Conservation (phyloP, 1,284 basidiomycete genomes). For the Ceratobasidium sp. region DNA sequence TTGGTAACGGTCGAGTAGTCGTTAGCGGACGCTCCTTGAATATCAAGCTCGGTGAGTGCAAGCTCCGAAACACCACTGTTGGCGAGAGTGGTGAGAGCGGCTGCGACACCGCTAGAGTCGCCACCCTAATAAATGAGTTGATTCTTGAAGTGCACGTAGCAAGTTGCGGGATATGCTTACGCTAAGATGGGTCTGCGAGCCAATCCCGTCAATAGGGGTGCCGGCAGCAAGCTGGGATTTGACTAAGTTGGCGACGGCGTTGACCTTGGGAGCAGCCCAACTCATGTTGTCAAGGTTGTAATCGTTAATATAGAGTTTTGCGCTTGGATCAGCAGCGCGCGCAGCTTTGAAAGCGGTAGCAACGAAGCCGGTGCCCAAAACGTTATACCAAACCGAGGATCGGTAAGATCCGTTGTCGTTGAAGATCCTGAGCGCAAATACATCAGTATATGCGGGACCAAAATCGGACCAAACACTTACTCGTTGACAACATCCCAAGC, state of each 20-base stretch:
- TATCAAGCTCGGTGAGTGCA: not conserved
- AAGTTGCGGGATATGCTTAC: too few relatives aligned
- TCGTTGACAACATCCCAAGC: slow-evolving; percentile 52
- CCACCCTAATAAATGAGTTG: too few relatives aligned
- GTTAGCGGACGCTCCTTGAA: slow-evolving; percentile 49
- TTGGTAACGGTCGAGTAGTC: slow-evolving; percentile 65
- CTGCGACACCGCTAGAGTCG: too few relatives aligned
- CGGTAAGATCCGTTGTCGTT: slow-evolving; percentile 49
- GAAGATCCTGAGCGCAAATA: slow-evolving; percentile 35
- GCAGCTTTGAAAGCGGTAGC: not conserved
- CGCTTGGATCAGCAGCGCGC: too few relatives aligned
- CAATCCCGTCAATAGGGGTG: slow-evolving; percentile 47
- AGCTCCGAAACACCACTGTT: too few relatives aligned
- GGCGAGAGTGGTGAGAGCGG: too few relatives aligned
- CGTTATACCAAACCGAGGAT: slow-evolving; percentile 46
- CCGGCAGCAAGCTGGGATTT: slow-evolving; percentile 45
- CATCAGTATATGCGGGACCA: too few relatives aligned
- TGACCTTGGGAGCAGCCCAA: slow-evolving; percentile 40
- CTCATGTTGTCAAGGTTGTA: slow-evolving; percentile 48
- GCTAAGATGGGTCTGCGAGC: slow-evolving; percentile 45
- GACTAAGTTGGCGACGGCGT: slow-evolving; percentile 47
- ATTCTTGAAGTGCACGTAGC: too few relatives aligned
- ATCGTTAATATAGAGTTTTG: slow-evolving; percentile 43
- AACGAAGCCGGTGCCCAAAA: slow-evolving; percentile 43
- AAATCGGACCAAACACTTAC: too few relatives aligned